Percentiles rank a stretch among this genome's conserved stretches.
Evolutionary conservation across 768 basidiomycete species (phyloP).

Genomic region (Hygrophorus pudorinus): DNA sequence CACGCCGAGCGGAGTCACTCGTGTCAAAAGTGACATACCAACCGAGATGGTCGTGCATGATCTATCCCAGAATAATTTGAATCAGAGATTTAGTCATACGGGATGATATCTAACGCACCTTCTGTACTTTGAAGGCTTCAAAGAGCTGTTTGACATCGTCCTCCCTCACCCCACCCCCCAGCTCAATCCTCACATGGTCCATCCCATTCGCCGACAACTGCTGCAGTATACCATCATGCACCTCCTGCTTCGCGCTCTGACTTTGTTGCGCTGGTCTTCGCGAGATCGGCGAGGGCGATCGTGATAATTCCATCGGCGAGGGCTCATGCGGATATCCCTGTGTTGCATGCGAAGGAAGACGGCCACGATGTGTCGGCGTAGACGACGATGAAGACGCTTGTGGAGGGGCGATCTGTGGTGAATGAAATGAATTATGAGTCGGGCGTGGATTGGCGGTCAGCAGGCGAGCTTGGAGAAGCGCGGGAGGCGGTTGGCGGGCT

Average conservation of each 20-base stretch:
- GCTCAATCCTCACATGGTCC: slow-evolving; percentile 56
- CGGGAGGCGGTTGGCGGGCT: not conserved
- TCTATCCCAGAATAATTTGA: slow-evolving; percentile 25
- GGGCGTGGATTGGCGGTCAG: not conserved
- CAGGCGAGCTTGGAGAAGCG: not conserved
- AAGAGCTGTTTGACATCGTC: slow-evolving; percentile 64
- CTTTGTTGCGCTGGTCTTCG: slow-evolving; percentile 10
- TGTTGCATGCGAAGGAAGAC: not conserved
- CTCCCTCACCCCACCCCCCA: slow-evolving; percentile 44
- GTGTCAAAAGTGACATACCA: slow-evolving; percentile 79
- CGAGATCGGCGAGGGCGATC: slow-evolving; percentile 24
- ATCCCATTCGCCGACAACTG: slow-evolving; percentile 51
- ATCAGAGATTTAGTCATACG: slow-evolving; percentile 6
- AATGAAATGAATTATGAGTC: not conserved
- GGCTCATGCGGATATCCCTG: not conserved
- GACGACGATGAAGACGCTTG: slow-evolving; percentile 10
- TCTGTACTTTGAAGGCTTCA: slow-evolving; percentile 58
- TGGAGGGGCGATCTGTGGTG: slow-evolving; percentile 2
- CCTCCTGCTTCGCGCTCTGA: slow-evolving; percentile 25
- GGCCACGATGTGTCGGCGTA: slow-evolving; percentile 6
- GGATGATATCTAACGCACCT: slow-evolving; percentile 35
- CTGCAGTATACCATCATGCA: slow-evolving; percentile 31
- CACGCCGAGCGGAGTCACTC: slow-evolving; percentile 51
- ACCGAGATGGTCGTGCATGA: slow-evolving; percentile 58
- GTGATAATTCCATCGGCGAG: slow-evolving; percentile 9